phyloP scores from a whole-genome alignment of 495 filamentous ascomycete species.

The Apodospora peruviana region DNA sequence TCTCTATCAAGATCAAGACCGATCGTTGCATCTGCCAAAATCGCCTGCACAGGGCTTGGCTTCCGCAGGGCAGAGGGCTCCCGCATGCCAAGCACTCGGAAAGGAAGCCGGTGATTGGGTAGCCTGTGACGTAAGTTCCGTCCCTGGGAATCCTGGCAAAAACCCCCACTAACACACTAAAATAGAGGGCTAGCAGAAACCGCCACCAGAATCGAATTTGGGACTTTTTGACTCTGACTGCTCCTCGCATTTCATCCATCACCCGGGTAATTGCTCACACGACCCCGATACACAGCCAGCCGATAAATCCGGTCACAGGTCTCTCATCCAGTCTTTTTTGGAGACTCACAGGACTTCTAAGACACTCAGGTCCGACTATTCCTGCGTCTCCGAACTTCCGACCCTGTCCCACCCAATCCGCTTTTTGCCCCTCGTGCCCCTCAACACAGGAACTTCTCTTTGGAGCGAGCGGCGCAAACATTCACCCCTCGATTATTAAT shows the following conservation, averaged over 20 bases:
- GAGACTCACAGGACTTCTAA: not conserved
- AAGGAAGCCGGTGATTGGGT: no score
- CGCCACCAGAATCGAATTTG: not conserved
- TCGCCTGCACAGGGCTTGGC: no score
- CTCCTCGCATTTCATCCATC: not conserved
- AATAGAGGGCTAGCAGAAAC: not conserved
- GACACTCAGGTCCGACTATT: not conserved
- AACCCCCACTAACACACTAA: no score
- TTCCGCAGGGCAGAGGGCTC: no score
- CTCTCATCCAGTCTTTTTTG: not conserved
- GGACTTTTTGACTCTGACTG: not conserved
- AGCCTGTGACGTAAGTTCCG: no score
- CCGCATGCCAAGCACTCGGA: no score
- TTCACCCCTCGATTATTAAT: not conserved
- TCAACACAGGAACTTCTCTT: not conserved
- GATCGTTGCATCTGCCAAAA: no score
- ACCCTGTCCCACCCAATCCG: not conserved
- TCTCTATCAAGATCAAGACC: no score
- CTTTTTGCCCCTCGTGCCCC: not conserved
- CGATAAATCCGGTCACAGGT: not conserved
- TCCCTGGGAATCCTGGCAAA: no score
- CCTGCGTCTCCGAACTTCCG: not conserved
- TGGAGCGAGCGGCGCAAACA: no score
- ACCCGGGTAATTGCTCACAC: conserved; percentile 1
- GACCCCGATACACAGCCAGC: not conserved